Conservation (phyloP, 2,329 filamentous ascomycete species). For the Stagonosporopsis chrysanthemi region DNA sequence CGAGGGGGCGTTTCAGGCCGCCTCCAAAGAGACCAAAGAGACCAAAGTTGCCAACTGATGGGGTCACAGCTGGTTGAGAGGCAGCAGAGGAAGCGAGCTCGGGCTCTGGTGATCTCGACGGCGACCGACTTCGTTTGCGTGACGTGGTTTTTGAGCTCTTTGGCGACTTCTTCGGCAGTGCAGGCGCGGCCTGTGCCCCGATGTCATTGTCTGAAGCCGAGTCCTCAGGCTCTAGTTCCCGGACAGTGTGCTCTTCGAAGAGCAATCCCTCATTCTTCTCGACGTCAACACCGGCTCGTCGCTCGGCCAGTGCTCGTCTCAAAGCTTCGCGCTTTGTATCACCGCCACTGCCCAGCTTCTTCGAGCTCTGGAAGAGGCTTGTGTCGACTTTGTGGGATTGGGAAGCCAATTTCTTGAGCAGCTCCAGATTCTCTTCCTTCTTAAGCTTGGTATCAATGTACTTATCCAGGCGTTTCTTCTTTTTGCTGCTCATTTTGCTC, state of each 20-base stretch:
- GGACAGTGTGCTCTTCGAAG: constrained; percentile 53
- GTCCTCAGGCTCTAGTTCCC: constrained; percentile 33
- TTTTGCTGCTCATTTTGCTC: constrained; percentile 67
- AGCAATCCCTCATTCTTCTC: constrained; percentile 63
- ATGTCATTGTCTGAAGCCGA: constrained; percentile 40
- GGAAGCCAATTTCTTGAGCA: constrained; percentile 82
- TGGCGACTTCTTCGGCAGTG: neutral
- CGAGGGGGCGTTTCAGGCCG: constrained; percentile 86
- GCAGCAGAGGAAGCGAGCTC: neutral
- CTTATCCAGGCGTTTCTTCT: constrained; percentile 72
- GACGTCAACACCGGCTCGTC: constrained; percentile 67
- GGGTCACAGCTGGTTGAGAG: constrained; percentile 7
- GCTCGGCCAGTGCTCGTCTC: constrained; percentile 68
- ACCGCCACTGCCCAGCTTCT: constrained; percentile 71
- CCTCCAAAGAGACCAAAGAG: constrained; percentile 71
- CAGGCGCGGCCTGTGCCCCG: constrained; percentile 3
- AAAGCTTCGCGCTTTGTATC: constrained; percentile 76
- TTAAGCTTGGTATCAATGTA: constrained; percentile 88
- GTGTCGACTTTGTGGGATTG: constrained; percentile 75
- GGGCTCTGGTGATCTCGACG: constrained; percentile 21
- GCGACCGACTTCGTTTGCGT: constrained; percentile 31
- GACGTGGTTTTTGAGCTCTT: neutral
- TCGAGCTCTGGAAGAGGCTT: constrained; percentile 78
- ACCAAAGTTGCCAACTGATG: constrained; percentile 20
- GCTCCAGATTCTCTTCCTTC: constrained; percentile 87